Percentiles rank a stretch among this genome's conserved stretches.
These are phyloP conservation scores for Beauveria australis DNA, from an alignment of 2,329 filamentous ascomycete genomes.

Conservation along the genomic window DNA sequence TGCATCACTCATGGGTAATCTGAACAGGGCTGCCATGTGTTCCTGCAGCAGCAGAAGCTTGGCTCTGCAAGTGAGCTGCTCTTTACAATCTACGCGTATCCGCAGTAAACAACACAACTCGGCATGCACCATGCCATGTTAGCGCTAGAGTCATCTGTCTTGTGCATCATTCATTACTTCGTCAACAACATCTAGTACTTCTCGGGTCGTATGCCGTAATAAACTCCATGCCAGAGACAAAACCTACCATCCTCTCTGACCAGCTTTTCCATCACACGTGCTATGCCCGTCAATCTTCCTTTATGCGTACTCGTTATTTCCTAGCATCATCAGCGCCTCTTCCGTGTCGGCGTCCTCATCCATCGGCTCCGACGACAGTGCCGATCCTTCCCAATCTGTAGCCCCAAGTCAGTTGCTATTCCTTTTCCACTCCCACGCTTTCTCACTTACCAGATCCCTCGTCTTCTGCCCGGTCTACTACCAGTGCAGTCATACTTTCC, in stretches of 20 bases:
- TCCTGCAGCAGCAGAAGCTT: not conserved
- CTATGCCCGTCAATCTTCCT: not conserved
- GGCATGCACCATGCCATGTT: not conserved
- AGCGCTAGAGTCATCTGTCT: no score
- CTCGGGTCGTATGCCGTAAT: not conserved
- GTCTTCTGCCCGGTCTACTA: slow-evolving; percentile 50
- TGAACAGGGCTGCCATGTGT: not conserved
- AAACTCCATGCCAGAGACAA: not conserved
- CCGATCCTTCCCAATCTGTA: slow-evolving; percentile 48
- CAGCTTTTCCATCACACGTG: not conserved
- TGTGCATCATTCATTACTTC: slow-evolving; percentile 3
- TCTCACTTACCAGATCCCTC: slow-evolving; percentile 48
- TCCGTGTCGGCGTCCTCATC: slow-evolving; percentile 21
- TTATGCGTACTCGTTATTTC: not conserved
- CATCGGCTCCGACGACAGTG: slow-evolving; percentile 46
- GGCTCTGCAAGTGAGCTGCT: not conserved
- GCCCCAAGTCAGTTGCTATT: not conserved
- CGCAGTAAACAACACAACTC: no score
- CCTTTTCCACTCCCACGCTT: slow-evolving; percentile 2
- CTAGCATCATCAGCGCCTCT: not conserved
- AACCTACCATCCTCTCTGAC: not conserved
- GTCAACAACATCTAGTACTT: not conserved
- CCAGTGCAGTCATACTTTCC: slow-evolving; percentile 43
- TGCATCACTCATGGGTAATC: not conserved
- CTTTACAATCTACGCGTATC: no score